Conservation (phyloP, 176 grass and related monocot species). For the Triticum urartu region DNA sequence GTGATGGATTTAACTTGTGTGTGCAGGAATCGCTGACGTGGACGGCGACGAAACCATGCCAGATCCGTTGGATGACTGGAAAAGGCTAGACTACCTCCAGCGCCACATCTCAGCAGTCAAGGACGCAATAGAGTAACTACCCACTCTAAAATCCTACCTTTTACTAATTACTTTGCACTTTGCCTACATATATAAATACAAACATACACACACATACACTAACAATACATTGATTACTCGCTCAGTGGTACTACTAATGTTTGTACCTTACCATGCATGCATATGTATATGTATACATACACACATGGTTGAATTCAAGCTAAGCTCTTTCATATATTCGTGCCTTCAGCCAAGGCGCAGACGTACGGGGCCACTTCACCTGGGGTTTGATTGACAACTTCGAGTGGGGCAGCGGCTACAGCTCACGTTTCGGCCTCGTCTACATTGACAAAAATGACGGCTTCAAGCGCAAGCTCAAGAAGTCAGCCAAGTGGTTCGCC, state of each 20-base stretch:
- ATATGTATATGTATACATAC: background rate
- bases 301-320: background rate
- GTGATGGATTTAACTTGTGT: background rate
- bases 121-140: background rate
- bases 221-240: background rate
- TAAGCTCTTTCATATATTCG: too few relatives aligned
- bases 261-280: background rate
- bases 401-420: too few relatives aligned
- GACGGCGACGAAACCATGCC: background rate
- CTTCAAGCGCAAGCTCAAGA: too few relatives aligned
- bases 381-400: too few relatives aligned
- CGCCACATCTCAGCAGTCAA: background rate
- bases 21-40: background rate
- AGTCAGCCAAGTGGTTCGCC: too few relatives aligned
- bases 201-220: background rate
- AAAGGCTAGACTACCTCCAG: conserved; percentile 9
- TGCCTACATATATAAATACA: background rate
- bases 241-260: background rate
- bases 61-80: background rate
- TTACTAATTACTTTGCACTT: background rate
- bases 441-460: too few relatives aligned
- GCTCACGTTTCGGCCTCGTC: too few relatives aligned
- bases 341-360: too few relatives aligned
- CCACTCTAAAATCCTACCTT: background rate
- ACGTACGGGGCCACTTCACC: too few relatives aligned